Evolutionary conservation across 176 grass and related monocot genomes (phyloP), one percentile per base, ranked within the genome.

Genomic region (Juncus effusus): DNA sequence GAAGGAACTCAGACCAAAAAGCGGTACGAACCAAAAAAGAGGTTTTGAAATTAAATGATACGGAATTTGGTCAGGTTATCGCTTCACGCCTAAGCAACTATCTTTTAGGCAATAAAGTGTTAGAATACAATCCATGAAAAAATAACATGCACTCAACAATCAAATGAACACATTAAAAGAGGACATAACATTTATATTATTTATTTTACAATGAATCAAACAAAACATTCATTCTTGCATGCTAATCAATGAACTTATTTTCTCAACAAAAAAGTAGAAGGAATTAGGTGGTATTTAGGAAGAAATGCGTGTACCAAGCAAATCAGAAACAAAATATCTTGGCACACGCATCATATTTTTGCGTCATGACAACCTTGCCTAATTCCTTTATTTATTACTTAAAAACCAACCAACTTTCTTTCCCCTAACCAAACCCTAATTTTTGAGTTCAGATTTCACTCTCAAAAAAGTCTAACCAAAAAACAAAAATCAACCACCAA

Each of bases 341-440:
- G 19, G 19, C 19, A 28, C 19, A 28, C 19, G 19, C 19, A 28
- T 28, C 19, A 28, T 28, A 28, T 28, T 28, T 47, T 47, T 47
- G 6, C 4, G 2, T 6, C 44, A 6, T 6, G 44, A 47, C 44
- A 5, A 7, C 54, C 14, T 57, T 57, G 54, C 54, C 54, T 57
- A 57, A 57, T 57, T 57, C 11, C 54, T 57, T 57, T 57, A 13
- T 57, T 57, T 16, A 57, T 16, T 57, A 12, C 7, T 57, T 57
- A 57, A 0, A 13, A 57, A 5, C 54, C 54, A 57, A 57, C 54
- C 54, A 1, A 57, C 7, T 12, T 52, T 52, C 4, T 2, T 57
- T 11, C 14, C 14, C 54, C 54, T 12, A 47, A 47, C 44, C 44
- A 47, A 47, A 47, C 44, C 44, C 44, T 47, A 47, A 47, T 6